These are phyloP conservation scores for Saccharum hybrid DNA, from an alignment of 202 grass and related monocot genomes.

Conservation along the genomic window DNA sequence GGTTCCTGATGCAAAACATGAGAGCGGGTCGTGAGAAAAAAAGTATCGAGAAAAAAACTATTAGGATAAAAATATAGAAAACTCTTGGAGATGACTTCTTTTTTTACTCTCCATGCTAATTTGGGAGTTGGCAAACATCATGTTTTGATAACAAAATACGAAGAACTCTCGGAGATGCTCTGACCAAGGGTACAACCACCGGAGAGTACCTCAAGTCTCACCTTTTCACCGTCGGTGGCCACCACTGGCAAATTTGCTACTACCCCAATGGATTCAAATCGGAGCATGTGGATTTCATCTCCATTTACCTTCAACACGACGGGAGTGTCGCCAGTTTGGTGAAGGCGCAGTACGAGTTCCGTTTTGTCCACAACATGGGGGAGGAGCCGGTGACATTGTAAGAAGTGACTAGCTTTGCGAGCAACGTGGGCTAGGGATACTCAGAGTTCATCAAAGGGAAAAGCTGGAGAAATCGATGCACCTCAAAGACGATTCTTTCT, in stretches of 20 bases:
- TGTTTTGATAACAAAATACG: no score
- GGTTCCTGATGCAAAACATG: no score
- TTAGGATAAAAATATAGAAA: no score
- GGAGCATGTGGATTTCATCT: neutral
- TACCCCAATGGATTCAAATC: neutral
- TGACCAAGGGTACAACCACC: neutral
- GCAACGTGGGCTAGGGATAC: neutral
- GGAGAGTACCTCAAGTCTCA: neutral
- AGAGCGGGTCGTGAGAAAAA: no score
- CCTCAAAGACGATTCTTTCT: neutral
- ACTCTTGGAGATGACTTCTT: no score
- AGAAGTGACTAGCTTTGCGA: neutral
- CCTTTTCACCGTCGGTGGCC: conserved; percentile 24
- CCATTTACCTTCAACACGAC: neutral
- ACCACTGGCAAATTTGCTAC: neutral
- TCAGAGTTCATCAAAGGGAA: neutral
- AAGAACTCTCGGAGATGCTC: no score
- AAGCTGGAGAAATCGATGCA: neutral
- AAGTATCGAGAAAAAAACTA: no score
- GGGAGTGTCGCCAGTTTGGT: neutral
- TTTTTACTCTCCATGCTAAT: no score
- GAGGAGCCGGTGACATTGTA: neutral
- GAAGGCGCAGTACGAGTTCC: neutral
- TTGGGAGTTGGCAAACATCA: no score
- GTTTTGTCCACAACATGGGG: neutral